These are phyloP conservation scores for Neofusicoccum sp. DNA, from an alignment of 2,329 filamentous ascomycete species.

Conservation along the genomic window DNA sequence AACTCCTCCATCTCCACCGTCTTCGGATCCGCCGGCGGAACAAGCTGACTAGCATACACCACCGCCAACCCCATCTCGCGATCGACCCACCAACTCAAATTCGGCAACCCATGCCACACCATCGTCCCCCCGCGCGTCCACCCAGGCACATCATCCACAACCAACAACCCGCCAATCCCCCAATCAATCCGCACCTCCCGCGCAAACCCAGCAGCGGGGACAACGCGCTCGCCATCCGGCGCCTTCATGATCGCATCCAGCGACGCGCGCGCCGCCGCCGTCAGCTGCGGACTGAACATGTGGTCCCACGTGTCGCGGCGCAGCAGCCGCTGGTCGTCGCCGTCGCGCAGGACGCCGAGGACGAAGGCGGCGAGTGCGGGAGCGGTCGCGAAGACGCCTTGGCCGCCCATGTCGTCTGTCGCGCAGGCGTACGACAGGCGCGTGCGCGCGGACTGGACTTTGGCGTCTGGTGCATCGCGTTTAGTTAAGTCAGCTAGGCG, in stretches of 20 bases:
- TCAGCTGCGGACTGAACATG: conserved; percentile 38
- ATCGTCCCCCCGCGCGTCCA: conserved; percentile 34
- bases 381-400: conserved; percentile 18
- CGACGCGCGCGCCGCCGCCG: conserved; percentile 12
- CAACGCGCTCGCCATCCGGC: not conserved
- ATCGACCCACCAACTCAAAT: conserved; percentile 39
- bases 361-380: conserved; percentile 38
- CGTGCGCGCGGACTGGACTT: conserved; percentile 18
- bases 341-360: conserved; percentile 30
- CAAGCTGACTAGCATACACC: conserved; percentile 34
- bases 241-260: conserved; percentile 12
- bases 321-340: conserved; percentile 30
- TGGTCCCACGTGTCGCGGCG: conserved; percentile 30
- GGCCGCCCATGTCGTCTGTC: conserved; percentile 15
- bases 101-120: conserved; percentile 38
- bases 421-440: conserved; percentile 23
- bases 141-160: conserved; percentile 26
- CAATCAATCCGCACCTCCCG: conserved; percentile 30
- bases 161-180: conserved; percentile 36
- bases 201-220: conserved; percentile 26
- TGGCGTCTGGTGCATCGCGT: conserved; percentile 27
- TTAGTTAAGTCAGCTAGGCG: conserved; percentile 28
- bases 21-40: conserved; percentile 34
- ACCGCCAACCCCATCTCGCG: conserved; percentile 35
- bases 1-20: not conserved